Conservation (phyloP, 495 filamentous ascomycete species). For the Aspergillus baeticus region DNA sequence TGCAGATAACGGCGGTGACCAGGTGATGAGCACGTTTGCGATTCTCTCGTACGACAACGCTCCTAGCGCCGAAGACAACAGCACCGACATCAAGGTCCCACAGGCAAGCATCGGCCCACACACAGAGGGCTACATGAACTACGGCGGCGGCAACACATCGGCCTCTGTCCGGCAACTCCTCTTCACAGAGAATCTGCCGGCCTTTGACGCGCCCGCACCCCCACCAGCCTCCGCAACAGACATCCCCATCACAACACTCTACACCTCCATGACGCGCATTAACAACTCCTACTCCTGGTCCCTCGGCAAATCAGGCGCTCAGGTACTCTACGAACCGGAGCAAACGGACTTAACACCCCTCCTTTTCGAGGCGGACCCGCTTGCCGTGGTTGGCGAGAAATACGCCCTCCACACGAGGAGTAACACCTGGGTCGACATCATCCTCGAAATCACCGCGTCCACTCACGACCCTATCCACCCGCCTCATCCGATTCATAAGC, state of each 20-base stretch:
- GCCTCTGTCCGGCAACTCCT: conserved; percentile 24
- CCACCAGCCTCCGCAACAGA: conserved; percentile 13
- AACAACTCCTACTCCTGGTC: conserved; percentile 41
- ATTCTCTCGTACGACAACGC: conserved; percentile 30
- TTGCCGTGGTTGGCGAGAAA: not conserved
- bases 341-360: conserved; percentile 25
- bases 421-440: conserved; percentile 52
- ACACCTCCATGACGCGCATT: conserved; percentile 30
- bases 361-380: conserved; percentile 32
- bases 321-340: conserved; percentile 19
- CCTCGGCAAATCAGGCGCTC: conserved; percentile 25
- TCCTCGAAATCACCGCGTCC: conserved; percentile 35
- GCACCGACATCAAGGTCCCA: not conserved
- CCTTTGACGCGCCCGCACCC: conserved; percentile 34
- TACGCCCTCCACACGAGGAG: conserved; percentile 39
- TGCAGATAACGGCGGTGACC: conserved; percentile 27
- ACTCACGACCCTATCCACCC: conserved; percentile 28
- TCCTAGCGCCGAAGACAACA: conserved; percentile 8
- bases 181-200: conserved; percentile 30
- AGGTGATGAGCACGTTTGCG: conserved; percentile 35
- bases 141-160: conserved; percentile 35
- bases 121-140: conserved; percentile 37
- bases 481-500: conserved; percentile 55
- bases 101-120: conserved; percentile 3
- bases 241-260: not conserved